These are phyloP conservation scores for Metarhizium humberi DNA, from an alignment of 2,329 filamentous ascomycete genomes.

Conservation along the genomic window DNA sequence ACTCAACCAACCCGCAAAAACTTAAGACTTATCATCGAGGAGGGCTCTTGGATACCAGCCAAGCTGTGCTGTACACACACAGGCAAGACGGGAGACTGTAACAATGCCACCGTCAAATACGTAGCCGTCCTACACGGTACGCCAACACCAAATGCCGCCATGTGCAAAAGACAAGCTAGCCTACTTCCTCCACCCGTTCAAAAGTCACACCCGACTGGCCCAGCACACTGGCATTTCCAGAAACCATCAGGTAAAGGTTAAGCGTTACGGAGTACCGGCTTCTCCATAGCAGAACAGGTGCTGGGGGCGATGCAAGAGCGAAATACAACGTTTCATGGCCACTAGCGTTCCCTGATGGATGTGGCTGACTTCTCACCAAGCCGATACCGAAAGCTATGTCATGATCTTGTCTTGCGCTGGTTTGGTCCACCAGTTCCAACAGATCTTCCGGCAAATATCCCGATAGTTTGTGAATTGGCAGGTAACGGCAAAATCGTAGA, in stretches of 20 bases:
- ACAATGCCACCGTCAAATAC: not conserved
- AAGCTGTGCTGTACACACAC: too few species aligned
- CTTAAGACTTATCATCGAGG: too few species aligned
- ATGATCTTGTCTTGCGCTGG: not conserved
- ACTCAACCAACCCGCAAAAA: too few species aligned
- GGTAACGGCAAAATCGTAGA: too few species aligned
- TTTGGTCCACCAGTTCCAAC: not conserved
- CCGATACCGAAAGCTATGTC: not conserved
- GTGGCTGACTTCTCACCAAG: not conserved
- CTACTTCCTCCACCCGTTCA: too few species aligned
- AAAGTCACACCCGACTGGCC: too few species aligned
- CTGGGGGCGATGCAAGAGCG: constrained; percentile 4
- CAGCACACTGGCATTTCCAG: too few species aligned
- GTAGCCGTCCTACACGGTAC: constrained; percentile 2
- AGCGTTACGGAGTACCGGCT: not conserved
- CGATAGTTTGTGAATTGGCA: not conserved
- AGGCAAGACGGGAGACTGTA: too few species aligned
- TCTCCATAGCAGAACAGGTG: not conserved
- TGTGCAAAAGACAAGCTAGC: not conserved
- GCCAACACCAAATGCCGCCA: too few species aligned
- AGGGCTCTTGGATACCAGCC: too few species aligned
- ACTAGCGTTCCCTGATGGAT: not conserved
- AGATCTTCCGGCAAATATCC: not conserved
- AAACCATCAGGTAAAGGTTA: too few species aligned
- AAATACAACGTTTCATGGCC: constrained; percentile 13